phyloP scores from a whole-genome alignment of 1,139 yeast genomes.

The Kodamaea derodonti region DNA sequence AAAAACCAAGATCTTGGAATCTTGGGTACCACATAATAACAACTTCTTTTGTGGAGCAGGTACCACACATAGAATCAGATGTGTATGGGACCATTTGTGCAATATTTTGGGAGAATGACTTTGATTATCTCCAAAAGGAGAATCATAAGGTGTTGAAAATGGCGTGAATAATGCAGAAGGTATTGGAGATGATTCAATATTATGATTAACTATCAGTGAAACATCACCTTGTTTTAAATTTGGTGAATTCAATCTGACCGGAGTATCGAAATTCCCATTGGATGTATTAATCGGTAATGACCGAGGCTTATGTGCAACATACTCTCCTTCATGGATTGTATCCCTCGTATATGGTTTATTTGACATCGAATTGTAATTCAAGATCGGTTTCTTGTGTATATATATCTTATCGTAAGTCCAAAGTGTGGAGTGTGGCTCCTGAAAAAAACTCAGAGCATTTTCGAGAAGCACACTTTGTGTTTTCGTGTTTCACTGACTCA shows the following conservation, averaged over 20 bases:
- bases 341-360: conserved; percentile 11
- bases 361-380: no score
- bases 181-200: not conserved
- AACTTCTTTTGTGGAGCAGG: conserved; percentile 56
- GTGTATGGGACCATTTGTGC: conserved; percentile 74
- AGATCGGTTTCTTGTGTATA: no score
- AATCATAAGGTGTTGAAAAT: conserved; percentile 1
- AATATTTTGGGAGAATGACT: conserved; percentile 18
- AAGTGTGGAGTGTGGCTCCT: no score
- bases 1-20: conserved; percentile 72
- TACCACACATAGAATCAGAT: conserved; percentile 75
- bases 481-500: no score
- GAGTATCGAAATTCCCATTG: conserved; percentile 14
- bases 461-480: no score
- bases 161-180: conserved; percentile 2
- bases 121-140: not conserved
- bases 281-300: conserved; percentile 27
- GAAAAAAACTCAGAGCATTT: no score
- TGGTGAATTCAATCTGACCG: conserved; percentile 21
- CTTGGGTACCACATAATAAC: conserved; percentile 90
- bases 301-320: conserved; percentile 22
- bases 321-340: conserved; percentile 34
- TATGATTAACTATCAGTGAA: conserved; percentile 1
- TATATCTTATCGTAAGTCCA: no score
- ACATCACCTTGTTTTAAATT: conserved; percentile 4